These are phyloP conservation scores for Eucalyptus pumila DNA, from an alignment of 345 rosid species.

Conservation along the genomic window DNA sequence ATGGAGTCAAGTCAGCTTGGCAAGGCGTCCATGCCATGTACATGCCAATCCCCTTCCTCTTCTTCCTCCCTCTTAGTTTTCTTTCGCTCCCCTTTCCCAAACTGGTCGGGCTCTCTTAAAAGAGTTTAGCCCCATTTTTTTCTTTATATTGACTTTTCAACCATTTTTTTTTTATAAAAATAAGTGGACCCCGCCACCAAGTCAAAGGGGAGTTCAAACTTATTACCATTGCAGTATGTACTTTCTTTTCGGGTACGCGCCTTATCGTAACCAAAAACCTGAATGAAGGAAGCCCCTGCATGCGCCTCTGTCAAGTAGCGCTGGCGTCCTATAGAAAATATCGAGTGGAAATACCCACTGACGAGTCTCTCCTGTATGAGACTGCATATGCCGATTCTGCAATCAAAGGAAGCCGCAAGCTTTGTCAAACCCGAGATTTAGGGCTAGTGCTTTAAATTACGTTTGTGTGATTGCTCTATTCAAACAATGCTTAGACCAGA, in stretches of 20 bases:
- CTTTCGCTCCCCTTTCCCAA: too few species aligned
- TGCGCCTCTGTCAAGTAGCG: slow-evolving; percentile 9
- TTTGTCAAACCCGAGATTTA: slow-evolving; percentile 10
- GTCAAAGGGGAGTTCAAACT: too few species aligned
- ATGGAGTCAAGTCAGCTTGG: too few species aligned
- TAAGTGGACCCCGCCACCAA: too few species aligned
- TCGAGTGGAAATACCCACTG: slow-evolving; percentile 5
- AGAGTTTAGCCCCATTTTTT: too few species aligned
- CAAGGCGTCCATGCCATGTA: too few species aligned
- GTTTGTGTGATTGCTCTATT: not conserved
- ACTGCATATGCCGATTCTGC: slow-evolving; percentile 11
- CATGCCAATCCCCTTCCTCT: too few species aligned
- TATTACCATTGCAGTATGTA: not conserved
- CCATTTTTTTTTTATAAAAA: too few species aligned
- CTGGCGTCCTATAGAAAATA: slow-evolving; percentile 16
- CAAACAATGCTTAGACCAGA: not conserved
- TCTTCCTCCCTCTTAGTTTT: too few species aligned
- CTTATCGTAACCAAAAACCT: slow-evolving; percentile 15
- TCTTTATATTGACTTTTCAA: too few species aligned
- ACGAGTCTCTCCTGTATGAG: slow-evolving; percentile 16
- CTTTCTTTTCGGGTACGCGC: slow-evolving; percentile 15
- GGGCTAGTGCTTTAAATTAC: not conserved
- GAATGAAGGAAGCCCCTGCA: slow-evolving; percentile 14
- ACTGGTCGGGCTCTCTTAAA: too few species aligned
- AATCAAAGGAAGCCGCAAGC: slow-evolving; percentile 26